Percentiles rank a stretch among this genome's conserved stretches.
These are phyloP conservation scores for Hemerocallis citrina DNA, from an alignment of 106 monocot genomes.

Conservation along the genomic window DNA sequence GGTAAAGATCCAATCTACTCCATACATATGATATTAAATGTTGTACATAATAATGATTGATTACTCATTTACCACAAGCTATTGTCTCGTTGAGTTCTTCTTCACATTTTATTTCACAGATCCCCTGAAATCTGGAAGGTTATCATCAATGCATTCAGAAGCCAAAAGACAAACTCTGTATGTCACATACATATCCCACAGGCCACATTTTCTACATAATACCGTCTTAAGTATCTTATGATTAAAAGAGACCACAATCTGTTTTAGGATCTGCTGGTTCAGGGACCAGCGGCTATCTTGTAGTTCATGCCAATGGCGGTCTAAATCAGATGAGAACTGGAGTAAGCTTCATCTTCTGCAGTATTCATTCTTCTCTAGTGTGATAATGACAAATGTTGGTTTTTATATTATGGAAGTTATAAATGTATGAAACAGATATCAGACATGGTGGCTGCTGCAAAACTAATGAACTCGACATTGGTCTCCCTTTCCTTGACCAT, in stretches of 20 bases:
- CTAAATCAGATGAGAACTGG: conserved; percentile 92
- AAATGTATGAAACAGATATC: conserved; percentile 20
- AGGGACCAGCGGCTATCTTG: conserved; percentile 45
- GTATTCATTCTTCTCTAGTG: background rate
- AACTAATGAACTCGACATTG: conserved; percentile 58
- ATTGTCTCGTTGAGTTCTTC: too few species aligned
- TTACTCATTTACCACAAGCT: background rate
- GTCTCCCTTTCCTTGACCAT: conserved; percentile 58
- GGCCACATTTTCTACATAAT: too few species aligned
- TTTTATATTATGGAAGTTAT: too few species aligned
- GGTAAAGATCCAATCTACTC: too few species aligned
- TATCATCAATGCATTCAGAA: conserved; percentile 42
- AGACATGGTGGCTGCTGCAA: conserved; percentile 36
- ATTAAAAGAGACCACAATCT: background rate
- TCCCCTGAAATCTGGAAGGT: conserved; percentile 43
- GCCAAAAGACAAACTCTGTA: conserved; percentile 37
- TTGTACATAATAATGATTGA: background rate
- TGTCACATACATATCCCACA: background rate
- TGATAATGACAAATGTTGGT: too few species aligned
- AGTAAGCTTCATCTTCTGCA: conserved; percentile 24
- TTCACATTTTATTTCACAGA: conserved; percentile 20
- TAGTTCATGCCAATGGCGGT: conserved; percentile 80
- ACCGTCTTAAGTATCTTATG: background rate
- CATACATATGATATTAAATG: background rate
- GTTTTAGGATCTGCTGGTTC: conserved; percentile 7